These are phyloP conservation scores for Eleusine coracana DNA, from an alignment of 176 grass and related monocot species.

Conservation along the genomic window DNA sequence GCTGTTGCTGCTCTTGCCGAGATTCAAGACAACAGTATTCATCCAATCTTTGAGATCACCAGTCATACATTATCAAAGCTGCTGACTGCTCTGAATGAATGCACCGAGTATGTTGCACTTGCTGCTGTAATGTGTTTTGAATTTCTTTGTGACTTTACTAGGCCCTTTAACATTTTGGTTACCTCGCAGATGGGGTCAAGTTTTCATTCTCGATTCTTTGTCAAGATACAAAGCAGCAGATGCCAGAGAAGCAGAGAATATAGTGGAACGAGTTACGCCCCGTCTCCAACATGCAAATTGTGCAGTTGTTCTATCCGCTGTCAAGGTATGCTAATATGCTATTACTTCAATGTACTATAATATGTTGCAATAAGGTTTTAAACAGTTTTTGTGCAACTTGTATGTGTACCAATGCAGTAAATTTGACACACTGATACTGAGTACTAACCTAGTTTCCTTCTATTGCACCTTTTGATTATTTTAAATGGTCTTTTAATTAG, in stretches of 20 bases:
- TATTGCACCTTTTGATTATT: not conserved
- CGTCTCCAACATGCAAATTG: constrained; percentile 99
- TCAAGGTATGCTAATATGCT: constrained; percentile 81
- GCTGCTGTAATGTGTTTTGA: constrained; percentile 27
- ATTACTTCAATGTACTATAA: constrained; percentile 30
- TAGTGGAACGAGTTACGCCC: constrained; percentile 89
- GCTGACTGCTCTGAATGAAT: constrained; percentile 97
- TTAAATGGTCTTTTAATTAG: not conserved
- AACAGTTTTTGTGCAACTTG: constrained; percentile 14
- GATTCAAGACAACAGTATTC: constrained; percentile 85
- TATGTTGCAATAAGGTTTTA: constrained; percentile 2
- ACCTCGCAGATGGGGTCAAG: constrained; percentile 87
- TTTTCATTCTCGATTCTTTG: constrained; percentile 97
- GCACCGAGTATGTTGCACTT: constrained; percentile 80
- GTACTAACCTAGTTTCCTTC: not conserved
- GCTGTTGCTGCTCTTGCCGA: constrained; percentile 97
- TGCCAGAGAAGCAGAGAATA: constrained; percentile 92
- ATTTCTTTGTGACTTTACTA: constrained; percentile 8
- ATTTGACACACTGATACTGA: not conserved
- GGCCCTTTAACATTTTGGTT: constrained; percentile 27
- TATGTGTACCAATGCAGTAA: constrained; percentile 34
- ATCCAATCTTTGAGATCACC: constrained; percentile 91
- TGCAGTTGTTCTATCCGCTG: constrained; percentile 97
- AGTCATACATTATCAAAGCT: constrained; percentile 97
- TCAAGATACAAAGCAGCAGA: constrained; percentile 85